These are phyloP conservation scores for Setaria viridis DNA, from an alignment of 202 grass and related monocot species.

Conservation along the genomic window DNA sequence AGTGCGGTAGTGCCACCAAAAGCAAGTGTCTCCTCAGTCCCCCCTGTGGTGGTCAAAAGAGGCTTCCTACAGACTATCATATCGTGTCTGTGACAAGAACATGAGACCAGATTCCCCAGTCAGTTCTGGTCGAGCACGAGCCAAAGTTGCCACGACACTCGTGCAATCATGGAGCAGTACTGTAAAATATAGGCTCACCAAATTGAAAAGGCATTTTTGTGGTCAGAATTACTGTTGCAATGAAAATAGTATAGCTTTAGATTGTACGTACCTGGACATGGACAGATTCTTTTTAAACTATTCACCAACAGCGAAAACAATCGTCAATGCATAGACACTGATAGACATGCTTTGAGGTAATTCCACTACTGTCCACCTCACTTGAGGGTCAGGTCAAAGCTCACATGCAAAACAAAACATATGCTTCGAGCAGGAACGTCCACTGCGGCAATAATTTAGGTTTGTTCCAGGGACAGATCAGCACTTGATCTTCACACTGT, in stretches of 20 bases:
- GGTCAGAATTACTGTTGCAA: slow-evolving; percentile 28
- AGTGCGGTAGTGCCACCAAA: slow-evolving; percentile 30
- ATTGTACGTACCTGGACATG: slow-evolving; percentile 10
- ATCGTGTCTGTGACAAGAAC: slow-evolving; percentile 46
- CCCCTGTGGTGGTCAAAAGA: slow-evolving; percentile 19
- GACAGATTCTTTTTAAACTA: slow-evolving; percentile 9
- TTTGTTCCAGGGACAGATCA: slow-evolving; percentile 1
- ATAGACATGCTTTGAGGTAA: not conserved
- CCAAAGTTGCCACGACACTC: slow-evolving; percentile 15
- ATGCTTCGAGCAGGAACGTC: slow-evolving; percentile 21
- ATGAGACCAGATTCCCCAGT: slow-evolving; percentile 13
- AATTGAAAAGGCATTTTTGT: not conserved
- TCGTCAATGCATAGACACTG: not conserved
- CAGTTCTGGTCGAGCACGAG: slow-evolving; percentile 26
- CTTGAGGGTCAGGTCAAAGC: slow-evolving; percentile 13
- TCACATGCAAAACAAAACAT: slow-evolving; percentile 14
- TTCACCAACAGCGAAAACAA: not conserved
- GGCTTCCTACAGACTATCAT: slow-evolving; percentile 6
- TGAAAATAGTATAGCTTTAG: slow-evolving; percentile 8
- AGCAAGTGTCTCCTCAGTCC: not conserved
- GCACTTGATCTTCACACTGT: slow-evolving; percentile 34
- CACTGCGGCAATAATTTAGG: slow-evolving; percentile 32
- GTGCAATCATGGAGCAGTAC: slow-evolving; percentile 39
- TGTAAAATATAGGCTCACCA: not conserved
- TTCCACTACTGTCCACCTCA: slow-evolving; percentile 44